Conservation (phyloP, 345 rosid species). For the Ailanthus altissimus region DNA sequence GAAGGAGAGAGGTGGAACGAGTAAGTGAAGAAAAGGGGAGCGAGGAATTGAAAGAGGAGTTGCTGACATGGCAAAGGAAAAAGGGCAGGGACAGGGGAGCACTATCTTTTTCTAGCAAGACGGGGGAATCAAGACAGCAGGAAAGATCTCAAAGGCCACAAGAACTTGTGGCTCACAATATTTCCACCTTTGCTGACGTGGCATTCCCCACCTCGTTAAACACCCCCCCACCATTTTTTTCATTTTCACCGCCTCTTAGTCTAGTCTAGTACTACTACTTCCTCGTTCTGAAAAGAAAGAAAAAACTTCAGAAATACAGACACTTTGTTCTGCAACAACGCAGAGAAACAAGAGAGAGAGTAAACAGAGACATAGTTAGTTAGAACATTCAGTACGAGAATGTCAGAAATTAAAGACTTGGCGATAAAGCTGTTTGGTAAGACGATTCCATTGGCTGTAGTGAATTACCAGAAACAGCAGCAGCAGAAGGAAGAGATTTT, state of each 20-base stretch:
- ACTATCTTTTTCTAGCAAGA: slow-evolving; percentile 38
- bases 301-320: not conserved
- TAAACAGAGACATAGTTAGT: not conserved
- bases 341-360: not conserved
- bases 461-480: not conserved
- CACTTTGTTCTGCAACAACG: not conserved
- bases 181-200: slow-evolving; percentile 37
- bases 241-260: not conserved
- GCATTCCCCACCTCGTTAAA: slow-evolving; percentile 30
- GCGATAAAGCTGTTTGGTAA: slow-evolving; percentile 57
- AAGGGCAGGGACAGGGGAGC: slow-evolving; percentile 29
- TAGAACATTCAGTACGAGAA: slow-evolving; percentile 10
- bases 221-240: not conserved
- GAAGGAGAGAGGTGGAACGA: not conserved
- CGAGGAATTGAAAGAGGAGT: not conserved
- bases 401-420: slow-evolving; percentile 36
- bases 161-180: slow-evolving; percentile 53
- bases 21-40: not conserved
- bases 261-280: not conserved
- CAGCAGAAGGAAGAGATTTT: not conserved
- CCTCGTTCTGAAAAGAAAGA: slow-evolving; percentile 11
- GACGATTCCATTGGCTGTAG: slow-evolving; percentile 39
- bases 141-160: slow-evolving; percentile 52
- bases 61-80: slow-evolving; percentile 26
- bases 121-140: slow-evolving; percentile 40